Percentiles rank a stretch among this genome's conserved stretches.
Evolutionary conservation across 2,329 filamentous ascomycete genomes (phyloP).

Genomic region (Chrysoporthe austroafricana): DNA sequence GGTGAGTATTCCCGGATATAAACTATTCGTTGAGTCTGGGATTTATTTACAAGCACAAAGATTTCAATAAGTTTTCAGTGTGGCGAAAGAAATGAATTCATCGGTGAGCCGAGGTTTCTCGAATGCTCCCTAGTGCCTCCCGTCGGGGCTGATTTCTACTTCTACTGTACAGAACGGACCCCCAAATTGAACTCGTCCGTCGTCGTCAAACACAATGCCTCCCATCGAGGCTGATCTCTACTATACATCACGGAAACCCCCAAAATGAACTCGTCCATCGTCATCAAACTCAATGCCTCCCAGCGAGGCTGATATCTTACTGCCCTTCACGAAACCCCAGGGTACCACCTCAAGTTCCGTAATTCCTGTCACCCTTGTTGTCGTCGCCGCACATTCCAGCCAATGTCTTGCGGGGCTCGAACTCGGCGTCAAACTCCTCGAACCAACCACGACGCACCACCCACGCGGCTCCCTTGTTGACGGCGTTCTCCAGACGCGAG

Average conservation of each 20-base stretch:
- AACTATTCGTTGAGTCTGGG: neutral
- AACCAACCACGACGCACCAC: slow-evolving; percentile 30
- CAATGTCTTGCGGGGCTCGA: slow-evolving; percentile 4
- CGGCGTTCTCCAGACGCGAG: slow-evolving; percentile 32
- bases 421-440: slow-evolving; percentile 16
- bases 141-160: neutral
- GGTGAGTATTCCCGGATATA: neutral
- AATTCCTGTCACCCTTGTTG: neutral
- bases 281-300: neutral
- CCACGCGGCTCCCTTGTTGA: slow-evolving; percentile 32
- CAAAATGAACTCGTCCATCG: neutral
- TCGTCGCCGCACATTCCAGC: slow-evolving; percentile 1
- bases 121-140: neutral
- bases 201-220: neutral
- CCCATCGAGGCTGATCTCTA: too few species aligned
- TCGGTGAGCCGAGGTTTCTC: neutral
- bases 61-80: neutral
- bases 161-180: neutral
- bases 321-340: too few species aligned
- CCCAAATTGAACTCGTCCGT: neutral
- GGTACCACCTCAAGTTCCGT: neutral
- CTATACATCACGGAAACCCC: neutral
- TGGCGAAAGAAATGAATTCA: neutral
- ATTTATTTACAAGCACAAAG: neutral
- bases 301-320: too few species aligned